phyloP scores from a whole-genome alignment of 805 yeast species.

The Saturnispora galanensis region DNA sequence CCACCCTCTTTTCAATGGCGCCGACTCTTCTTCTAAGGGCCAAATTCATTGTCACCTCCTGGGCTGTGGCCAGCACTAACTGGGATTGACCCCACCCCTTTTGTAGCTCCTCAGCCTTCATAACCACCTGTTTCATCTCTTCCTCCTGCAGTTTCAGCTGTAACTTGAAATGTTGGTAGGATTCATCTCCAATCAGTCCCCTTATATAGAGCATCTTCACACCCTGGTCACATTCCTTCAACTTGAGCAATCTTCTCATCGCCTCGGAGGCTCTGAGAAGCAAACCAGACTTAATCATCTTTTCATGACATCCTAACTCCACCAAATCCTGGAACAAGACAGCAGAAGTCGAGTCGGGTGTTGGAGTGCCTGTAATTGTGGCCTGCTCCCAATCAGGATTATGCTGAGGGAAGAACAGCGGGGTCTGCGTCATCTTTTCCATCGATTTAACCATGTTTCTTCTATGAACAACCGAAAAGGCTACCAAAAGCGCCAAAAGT shows the following conservation, averaged over 20 bases:
- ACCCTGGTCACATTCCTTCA: conserved; percentile 68
- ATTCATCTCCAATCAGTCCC: conserved; percentile 87
- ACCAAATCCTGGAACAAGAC: conserved; percentile 16
- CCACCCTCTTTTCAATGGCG: conserved; percentile 36
- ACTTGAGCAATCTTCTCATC: conserved; percentile 68
- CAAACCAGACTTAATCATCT: conserved; percentile 34
- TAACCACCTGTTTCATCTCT: conserved; percentile 67
- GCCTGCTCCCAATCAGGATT: conserved; percentile 2
- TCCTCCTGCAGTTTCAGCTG: conserved; percentile 71
- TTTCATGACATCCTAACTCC: conserved; percentile 62
- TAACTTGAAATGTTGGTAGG: conserved; percentile 68
- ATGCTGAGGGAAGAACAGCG: conserved; percentile 10
- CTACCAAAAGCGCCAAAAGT: conserved; percentile 51
- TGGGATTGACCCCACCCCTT: conserved; percentile 64
- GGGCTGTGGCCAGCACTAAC: conserved; percentile 64
- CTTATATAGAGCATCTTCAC: conserved; percentile 67
- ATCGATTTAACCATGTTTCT: conserved; percentile 6
- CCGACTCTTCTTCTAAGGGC: conserved; percentile 71
- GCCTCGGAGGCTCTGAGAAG: conserved; percentile 72
- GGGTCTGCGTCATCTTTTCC: conserved; percentile 8
- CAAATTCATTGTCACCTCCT: conserved; percentile 86
- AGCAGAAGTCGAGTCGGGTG: conserved; percentile 14
- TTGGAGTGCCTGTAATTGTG: conserved; percentile 5
- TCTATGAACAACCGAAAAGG: conserved; percentile 64
- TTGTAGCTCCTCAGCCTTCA: conserved; percentile 63